Evolutionary conservation across 306 rosid species (phyloP).

Genomic region (Cucurbita argyrosperma): DNA sequence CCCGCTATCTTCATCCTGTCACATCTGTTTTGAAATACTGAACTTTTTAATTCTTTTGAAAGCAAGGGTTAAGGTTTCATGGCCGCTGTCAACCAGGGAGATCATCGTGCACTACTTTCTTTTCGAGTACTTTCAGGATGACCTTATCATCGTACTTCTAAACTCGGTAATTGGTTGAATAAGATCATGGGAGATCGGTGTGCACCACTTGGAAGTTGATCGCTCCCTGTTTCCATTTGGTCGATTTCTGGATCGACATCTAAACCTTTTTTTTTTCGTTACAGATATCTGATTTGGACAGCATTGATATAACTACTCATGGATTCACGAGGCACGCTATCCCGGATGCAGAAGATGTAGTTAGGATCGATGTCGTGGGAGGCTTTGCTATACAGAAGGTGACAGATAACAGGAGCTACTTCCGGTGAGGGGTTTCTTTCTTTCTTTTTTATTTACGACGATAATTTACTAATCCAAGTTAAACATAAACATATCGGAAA

Average conservation of each 20-base stretch:
- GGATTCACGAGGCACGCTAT: slow-evolving; percentile 40
- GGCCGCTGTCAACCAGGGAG: slow-evolving; percentile 93
- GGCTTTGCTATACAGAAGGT: slow-evolving; percentile 91
- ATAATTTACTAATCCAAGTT: background rate
- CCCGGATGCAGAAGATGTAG: slow-evolving; percentile 52
- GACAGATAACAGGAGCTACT: slow-evolving; percentile 68
- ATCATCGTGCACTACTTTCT: slow-evolving; percentile 56
- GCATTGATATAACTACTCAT: slow-evolving; percentile 16
- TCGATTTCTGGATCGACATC: background rate
- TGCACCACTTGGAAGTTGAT: background rate
- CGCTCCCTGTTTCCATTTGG: background rate
- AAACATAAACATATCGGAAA: background rate
- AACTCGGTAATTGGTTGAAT: slow-evolving; percentile 46
- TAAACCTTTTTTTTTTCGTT: slow-evolving; percentile 11
- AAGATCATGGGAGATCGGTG: background rate
- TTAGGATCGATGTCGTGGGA: slow-evolving; percentile 80
- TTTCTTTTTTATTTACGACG: background rate
- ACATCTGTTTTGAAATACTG: slow-evolving; percentile 18
- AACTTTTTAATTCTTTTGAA: slow-evolving; percentile 39
- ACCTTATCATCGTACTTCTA: slow-evolving; percentile 52
- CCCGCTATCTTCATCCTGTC: background rate
- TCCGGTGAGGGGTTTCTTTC: slow-evolving; percentile 43
- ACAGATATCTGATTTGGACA: slow-evolving; percentile 47
- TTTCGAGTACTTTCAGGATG: slow-evolving; percentile 84
- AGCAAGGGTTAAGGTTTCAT: slow-evolving; percentile 86